Conservation (phyloP, 371 early-diverging fungal genomes). For the Syncephalis plumigaleata region DNA sequence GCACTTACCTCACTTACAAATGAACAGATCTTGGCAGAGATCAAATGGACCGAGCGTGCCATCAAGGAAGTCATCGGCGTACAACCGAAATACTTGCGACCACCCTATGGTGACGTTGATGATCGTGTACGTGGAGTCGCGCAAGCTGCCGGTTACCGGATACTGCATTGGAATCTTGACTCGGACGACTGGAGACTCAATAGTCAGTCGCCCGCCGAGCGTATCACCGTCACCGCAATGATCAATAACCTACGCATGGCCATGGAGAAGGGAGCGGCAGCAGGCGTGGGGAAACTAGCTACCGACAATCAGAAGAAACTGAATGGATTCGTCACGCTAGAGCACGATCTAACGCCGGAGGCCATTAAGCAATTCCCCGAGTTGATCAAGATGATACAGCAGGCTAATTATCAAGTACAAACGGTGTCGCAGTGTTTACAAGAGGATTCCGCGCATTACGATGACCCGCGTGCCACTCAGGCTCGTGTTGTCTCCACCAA, state of each 20-base stretch:
- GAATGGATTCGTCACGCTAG: slow-evolving; percentile 14
- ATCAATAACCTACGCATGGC: slow-evolving; percentile 11
- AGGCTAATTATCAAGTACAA: background rate
- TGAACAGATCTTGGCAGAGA: slow-evolving; percentile 49
- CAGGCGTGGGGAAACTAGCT: background rate
- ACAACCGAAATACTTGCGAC: slow-evolving; percentile 26
- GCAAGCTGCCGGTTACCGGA: slow-evolving; percentile 29
- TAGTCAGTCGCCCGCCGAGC: background rate
- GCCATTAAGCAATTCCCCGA: background rate
- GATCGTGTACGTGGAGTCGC: slow-evolving; percentile 41
- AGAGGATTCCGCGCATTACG: background rate
- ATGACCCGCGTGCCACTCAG: too few species aligned
- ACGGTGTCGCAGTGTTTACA: background rate
- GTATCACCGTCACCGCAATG: slow-evolving; percentile 11
- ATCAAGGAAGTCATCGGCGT: slow-evolving; percentile 41
- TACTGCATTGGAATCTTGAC: slow-evolving; percentile 20
- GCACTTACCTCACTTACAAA: slow-evolving; percentile 36
- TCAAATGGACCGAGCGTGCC: slow-evolving; percentile 43
- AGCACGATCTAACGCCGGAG: slow-evolving; percentile 12
- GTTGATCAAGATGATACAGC: background rate
- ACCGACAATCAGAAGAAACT: too few species aligned
- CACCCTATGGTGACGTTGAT: slow-evolving; percentile 51
- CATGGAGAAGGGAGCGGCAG: slow-evolving; percentile 5
- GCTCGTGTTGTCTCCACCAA: too few species aligned
- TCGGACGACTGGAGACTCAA: slow-evolving; percentile 15